A percentile compares a stretch with the other conserved stretches of the same genome.
Conservation (phyloP, 2,329 filamentous ascomycete species). For the Ophiostoma sp. region DNA sequence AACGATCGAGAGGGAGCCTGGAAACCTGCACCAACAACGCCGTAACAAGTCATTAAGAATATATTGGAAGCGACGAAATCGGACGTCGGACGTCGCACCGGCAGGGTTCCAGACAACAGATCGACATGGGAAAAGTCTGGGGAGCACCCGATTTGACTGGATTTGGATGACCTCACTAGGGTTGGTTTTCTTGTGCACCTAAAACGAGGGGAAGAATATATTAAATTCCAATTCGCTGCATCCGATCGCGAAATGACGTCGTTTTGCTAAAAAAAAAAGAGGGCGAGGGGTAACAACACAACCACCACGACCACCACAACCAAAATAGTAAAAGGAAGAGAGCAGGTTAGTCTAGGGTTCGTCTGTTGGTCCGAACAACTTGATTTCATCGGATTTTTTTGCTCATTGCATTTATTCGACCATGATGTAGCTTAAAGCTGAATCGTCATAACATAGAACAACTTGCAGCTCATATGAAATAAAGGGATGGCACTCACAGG, state of each 20-base stretch:
- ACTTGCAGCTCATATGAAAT: no score
- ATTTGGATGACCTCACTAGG: neutral
- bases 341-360: neutral
- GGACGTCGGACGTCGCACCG: neutral
- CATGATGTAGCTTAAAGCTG: no score
- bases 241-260: conserved; percentile 2
- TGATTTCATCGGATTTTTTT: no score
- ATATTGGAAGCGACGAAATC: neutral
- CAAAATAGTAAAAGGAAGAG: neutral
- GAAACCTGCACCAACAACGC: neutral
- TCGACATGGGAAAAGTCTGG: neutral
- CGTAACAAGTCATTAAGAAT: neutral
- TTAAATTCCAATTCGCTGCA: neutral
- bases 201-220: neutral
- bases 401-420: no score
- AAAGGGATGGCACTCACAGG: no score
- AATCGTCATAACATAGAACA: no score
- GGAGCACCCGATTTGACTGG: neutral
- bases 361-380: no score
- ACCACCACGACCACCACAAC: neutral
- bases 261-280: neutral
- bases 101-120: neutral
- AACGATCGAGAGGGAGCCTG: neutral
- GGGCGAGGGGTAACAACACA: neutral
- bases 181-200: neutral